Conservation (phyloP, 2,329 filamentous ascomycete species). For the Aaosphaeria pasadenensis region DNA sequence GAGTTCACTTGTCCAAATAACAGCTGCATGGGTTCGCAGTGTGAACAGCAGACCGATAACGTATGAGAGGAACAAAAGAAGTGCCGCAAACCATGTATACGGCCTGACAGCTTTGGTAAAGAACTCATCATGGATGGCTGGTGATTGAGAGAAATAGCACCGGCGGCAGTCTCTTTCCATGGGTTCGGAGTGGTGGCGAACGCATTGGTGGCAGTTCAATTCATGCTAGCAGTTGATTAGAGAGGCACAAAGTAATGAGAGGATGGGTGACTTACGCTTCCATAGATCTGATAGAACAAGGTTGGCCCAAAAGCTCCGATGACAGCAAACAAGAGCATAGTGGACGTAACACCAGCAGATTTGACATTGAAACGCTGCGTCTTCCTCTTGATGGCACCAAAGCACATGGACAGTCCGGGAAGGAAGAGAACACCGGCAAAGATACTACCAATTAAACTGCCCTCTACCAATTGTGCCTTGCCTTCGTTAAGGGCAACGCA, state of each 20-base stretch:
- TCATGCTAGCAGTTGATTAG: constrained; percentile 61
- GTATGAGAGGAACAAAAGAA: constrained; percentile 87
- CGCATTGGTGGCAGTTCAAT: constrained; percentile 71
- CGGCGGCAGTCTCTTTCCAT: constrained; percentile 72
- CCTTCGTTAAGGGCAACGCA: constrained; percentile 90
- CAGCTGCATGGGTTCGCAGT: constrained; percentile 87
- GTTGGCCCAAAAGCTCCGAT: constrained; percentile 95
- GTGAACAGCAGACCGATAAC: constrained; percentile 94
- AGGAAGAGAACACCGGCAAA: constrained; percentile 95
- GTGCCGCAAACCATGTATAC: constrained; percentile 85
- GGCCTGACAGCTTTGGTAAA: constrained; percentile 88
- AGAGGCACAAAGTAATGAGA: not conserved
- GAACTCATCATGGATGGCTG: constrained; percentile 81
- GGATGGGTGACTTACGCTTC: constrained; percentile 59
- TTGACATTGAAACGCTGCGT: constrained; percentile 97
- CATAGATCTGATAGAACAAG: constrained; percentile 97
- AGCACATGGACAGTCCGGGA: constrained; percentile 96
- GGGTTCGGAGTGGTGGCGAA: constrained; percentile 51
- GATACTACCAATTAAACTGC: constrained; percentile 95
- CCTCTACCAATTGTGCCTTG: constrained; percentile 89
- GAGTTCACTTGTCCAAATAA: constrained; percentile 87
- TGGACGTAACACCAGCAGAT: constrained; percentile 94
- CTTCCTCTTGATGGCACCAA: constrained; percentile 95
- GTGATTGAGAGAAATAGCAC: constrained; percentile 89
- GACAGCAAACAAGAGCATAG: constrained; percentile 94